Base-by-base conservation (phyloP, 352 stramenopile genomes). In the Phytophthora multivora region DNA sequence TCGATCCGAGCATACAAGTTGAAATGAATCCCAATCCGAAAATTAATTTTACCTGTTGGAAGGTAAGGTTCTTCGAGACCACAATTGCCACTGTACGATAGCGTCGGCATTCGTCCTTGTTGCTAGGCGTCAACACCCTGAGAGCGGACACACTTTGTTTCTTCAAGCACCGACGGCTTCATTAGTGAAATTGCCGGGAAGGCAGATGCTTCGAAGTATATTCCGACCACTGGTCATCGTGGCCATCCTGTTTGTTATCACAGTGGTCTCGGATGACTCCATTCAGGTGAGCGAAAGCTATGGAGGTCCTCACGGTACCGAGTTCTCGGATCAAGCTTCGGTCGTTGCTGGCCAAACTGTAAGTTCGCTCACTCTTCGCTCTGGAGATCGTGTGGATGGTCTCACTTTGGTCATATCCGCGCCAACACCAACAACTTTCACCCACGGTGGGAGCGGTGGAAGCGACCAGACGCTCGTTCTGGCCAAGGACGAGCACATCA, bases 311-410 rank as follows among this genome's bases (percentile, higher is more conserved):
- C 61, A 69, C 40, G 47, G 61, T n/a, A 56, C 47, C 1, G 39
- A 36, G 12, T 69, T 65, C 13, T 64, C 52, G 2, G 60, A 69
- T 30, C 31, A 69, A 59, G n/a, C 53, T n/a, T 54, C 54, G n/a
- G 53, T 59, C 3, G 36, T 31, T 28, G 49, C 40, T 12, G 61
- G 53, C 4, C 53, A 69, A 55, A 59, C 33, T 5, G 40, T 64
- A 15, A 42, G 28, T 23, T 69, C 61, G 0, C 36, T 69, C 3
- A 69, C 61, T 13, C 40, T 64, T n/a, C 54, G 54, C 31, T 47
- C 61, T 26, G 61, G 54, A 2, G 54, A 64, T 40, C 61, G 61
- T 3, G 40, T 69, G 4, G 53, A 69, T 41, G 53, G 53, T 18
- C 40, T 69, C 16, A 52, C 54, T 3, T 30, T 69, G 13, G 47